These are phyloP conservation scores for Hypseocharis bilobata DNA, from an alignment of 441 rosid genomes.

Conservation along the genomic window DNA sequence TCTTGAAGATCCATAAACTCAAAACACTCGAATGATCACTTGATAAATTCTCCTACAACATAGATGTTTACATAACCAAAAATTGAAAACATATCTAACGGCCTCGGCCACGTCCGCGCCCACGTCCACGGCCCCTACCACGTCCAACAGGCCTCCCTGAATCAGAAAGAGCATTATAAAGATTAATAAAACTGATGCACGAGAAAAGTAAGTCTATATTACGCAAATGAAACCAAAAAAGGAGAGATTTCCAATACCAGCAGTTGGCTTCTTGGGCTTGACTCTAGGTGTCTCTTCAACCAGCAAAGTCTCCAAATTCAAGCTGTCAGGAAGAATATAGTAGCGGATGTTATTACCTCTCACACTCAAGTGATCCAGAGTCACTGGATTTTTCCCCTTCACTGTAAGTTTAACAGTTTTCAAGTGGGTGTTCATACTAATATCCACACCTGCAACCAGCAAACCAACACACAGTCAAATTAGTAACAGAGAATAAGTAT, in stretches of 20 bases:
- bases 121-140: constrained; percentile 87
- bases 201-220: background rate
- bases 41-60: background rate
- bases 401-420: constrained; percentile 79
- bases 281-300: constrained; percentile 88
- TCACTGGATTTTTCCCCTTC: constrained; percentile 86
- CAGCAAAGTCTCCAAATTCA: constrained; percentile 88
- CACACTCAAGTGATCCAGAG: constrained; percentile 83
- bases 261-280: constrained; percentile 89
- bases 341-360: constrained; percentile 94
- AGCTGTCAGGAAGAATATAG: constrained; percentile 90
- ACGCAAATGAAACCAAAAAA: background rate
- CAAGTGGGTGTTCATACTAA: constrained; percentile 92
- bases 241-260: constrained; percentile 40
- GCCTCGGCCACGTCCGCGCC: constrained; percentile 86
- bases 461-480: no score
- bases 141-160: constrained; percentile 80
- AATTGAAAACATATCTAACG: constrained; percentile 35
- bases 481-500: no score
- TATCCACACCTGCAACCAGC: constrained; percentile 59
- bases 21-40: no score
- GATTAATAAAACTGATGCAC: background rate
- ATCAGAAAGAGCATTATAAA: constrained; percentile 1
- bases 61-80: constrained; percentile 9
- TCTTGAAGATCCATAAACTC: no score